Percentiles rank a stretch among this genome's conserved stretches.
phyloP scores from a whole-genome alignment of 1,284 basidiomycete genomes.

The Tilletia walkeri region DNA sequence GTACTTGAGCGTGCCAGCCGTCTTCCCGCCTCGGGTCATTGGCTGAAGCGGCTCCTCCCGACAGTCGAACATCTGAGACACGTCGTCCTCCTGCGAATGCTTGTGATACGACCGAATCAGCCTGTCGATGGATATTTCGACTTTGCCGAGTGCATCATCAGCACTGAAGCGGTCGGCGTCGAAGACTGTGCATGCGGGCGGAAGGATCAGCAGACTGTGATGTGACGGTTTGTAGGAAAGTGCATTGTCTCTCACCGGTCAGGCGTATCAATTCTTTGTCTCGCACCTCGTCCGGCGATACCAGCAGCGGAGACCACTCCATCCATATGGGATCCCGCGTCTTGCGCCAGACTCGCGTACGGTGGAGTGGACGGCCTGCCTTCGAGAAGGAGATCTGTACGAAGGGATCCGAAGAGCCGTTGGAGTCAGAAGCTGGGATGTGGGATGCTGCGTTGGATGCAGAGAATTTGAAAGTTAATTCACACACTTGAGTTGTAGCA shows the following conservation, averaged over 20 bases:
- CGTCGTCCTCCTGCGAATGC: slow-evolving; percentile 23
- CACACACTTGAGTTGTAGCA: neutral
- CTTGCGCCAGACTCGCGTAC: slow-evolving; percentile 38
- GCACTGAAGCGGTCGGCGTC: slow-evolving; percentile 52
- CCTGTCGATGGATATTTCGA: slow-evolving; percentile 40
- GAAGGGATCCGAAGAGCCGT: slow-evolving; percentile 49
- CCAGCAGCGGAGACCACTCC: slow-evolving; percentile 41
- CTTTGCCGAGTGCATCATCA: slow-evolving; percentile 49
- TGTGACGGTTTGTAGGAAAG: neutral
- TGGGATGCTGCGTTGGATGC: slow-evolving; percentile 26
- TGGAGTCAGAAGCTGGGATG: slow-evolving; percentile 43
- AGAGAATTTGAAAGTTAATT: neutral
- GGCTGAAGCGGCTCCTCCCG: slow-evolving; percentile 37
- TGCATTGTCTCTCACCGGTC: neutral
- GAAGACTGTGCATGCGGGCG: slow-evolving; percentile 28
- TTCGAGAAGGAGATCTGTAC: slow-evolving; percentile 41
- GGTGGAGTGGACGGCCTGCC: slow-evolving; percentile 45
- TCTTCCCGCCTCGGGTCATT: slow-evolving; percentile 33
- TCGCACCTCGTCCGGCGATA: slow-evolving; percentile 44
- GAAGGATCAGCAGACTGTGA: neutral
- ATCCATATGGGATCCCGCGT: slow-evolving; percentile 44
- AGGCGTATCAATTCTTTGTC: slow-evolving; percentile 44
- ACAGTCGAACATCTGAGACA: slow-evolving; percentile 37
- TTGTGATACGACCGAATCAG: slow-evolving; percentile 32
- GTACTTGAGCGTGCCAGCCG: slow-evolving; percentile 44